Conservation (phyloP, 768 basidiomycete genomes). For the Amanita jacksonii region DNA sequence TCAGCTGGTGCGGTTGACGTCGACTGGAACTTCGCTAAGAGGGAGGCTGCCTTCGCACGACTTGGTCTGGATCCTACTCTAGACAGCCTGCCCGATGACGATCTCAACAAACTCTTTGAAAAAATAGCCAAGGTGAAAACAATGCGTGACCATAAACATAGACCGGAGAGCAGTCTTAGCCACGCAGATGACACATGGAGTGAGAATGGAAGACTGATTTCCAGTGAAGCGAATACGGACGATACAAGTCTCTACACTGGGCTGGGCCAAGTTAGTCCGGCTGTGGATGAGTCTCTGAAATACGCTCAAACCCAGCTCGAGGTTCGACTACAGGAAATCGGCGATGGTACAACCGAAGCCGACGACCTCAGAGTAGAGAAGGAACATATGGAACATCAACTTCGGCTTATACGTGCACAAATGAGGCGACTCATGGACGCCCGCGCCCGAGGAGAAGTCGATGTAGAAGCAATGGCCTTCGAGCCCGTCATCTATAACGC, state of each 20-base stretch:
- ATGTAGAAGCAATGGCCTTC: conserved; percentile 49
- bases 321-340: conserved; percentile 54
- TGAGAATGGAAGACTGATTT: conserved; percentile 71
- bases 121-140: conserved; percentile 90
- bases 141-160: conserved; percentile 75
- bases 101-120: conserved; percentile 88
- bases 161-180: conserved; percentile 85
- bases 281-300: conserved; percentile 53
- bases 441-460: conserved; percentile 67
- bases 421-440: conserved; percentile 77
- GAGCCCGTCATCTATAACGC: conserved; percentile 82
- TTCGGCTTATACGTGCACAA: conserved; percentile 69
- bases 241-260: conserved; percentile 77
- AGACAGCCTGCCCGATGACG: conserved; percentile 90
- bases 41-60: conserved; percentile 85
- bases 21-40: conserved; percentile 96
- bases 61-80: conserved; percentile 83
- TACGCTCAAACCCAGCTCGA: conserved; percentile 73
- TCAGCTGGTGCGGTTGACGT: conserved; percentile 67
- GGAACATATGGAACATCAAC: conserved; percentile 87
- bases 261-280: conserved; percentile 52
- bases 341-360: conserved; percentile 47
- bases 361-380: conserved; percentile 87
- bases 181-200: conserved; percentile 87
- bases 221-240: conserved; percentile 74